Percentiles rank a stretch among this genome's conserved stretches.
These are phyloP conservation scores for Trichoderma oligosporum DNA, from an alignment of 2,329 filamentous ascomycete genomes.

Conservation along the genomic window DNA sequence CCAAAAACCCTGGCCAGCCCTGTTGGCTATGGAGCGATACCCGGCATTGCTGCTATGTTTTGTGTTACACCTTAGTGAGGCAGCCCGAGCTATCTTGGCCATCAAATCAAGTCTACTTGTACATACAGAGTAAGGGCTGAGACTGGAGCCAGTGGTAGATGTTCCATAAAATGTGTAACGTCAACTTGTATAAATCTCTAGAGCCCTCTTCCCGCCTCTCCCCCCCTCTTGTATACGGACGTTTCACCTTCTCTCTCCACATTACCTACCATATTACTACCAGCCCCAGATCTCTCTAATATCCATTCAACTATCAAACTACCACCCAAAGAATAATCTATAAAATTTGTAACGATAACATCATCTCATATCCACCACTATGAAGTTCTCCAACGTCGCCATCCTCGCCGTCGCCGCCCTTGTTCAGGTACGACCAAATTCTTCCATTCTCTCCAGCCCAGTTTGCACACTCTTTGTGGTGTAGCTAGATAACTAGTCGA, in stretches of 20 bases:
- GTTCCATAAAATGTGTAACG: not conserved
- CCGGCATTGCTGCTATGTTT: not conserved
- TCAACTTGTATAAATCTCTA: too few species aligned
- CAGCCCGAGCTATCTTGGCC: not conserved
- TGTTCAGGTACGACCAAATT: conserved; percentile 28
- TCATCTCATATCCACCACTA: conserved; percentile 22
- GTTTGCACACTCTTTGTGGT: not conserved
- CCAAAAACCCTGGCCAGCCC: not conserved
- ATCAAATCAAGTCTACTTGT: too few species aligned
- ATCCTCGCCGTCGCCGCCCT: conserved; percentile 33
- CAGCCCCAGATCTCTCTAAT: too few species aligned
- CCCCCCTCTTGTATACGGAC: too few species aligned
- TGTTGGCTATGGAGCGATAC: too few species aligned
- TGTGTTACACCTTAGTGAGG: not conserved
- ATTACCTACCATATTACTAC: too few species aligned
- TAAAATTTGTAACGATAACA: not conserved
- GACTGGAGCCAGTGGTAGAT: not conserved
- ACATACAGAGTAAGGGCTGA: too few species aligned
- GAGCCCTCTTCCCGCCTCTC: too few species aligned
- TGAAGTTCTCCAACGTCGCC: conserved; percentile 38
- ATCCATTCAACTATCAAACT: too few species aligned
- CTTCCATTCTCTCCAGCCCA: not conserved
- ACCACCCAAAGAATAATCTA: not conserved
- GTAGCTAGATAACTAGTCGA: too few species aligned
- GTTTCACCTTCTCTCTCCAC: too few species aligned